Evolutionary conservation across 768 basidiomycete species (phyloP).

Genomic region (Leccinellum albellum): DNA sequence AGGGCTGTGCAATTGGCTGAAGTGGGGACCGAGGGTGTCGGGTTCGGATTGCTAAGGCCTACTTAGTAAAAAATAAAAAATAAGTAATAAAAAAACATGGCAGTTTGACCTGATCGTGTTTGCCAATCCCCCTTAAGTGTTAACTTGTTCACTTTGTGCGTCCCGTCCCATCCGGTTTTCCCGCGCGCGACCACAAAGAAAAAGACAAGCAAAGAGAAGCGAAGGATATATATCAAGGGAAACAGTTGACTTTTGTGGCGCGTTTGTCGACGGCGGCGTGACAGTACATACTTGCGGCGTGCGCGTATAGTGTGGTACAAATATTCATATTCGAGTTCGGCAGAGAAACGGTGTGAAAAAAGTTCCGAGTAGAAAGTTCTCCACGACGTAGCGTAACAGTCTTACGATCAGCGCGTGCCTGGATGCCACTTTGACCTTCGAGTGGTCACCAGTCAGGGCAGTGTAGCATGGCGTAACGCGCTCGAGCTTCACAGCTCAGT

Average conservation of each 20-base stretch:
- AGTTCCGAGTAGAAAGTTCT: conserved; percentile 2
- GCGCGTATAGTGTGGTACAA: background rate
- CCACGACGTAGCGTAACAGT: conserved; percentile 11
- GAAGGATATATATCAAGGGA: background rate
- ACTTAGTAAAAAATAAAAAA: background rate
- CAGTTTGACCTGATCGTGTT: background rate
- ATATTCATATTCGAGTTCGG: background rate
- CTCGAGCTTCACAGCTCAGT: background rate
- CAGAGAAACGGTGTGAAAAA: conserved; percentile 4
- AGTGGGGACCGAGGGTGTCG: background rate
- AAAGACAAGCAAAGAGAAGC: background rate
- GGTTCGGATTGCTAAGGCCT: background rate
- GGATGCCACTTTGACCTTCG: background rate
- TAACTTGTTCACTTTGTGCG: conserved; percentile 5
- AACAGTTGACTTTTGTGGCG: background rate
- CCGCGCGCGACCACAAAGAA: background rate
- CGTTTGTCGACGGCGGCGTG: background rate
- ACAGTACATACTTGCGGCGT: background rate
- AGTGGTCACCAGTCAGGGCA: background rate
- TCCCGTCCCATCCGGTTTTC: background rate
- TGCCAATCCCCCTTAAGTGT: background rate
- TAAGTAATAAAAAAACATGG: background rate
- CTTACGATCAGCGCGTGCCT: conserved; percentile 13
- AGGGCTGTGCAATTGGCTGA: background rate
- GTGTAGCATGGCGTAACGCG: background rate